These are phyloP conservation scores for Symmetrospora coprosmae DNA, from an alignment of 768 basidiomycete species.

Conservation along the genomic window DNA sequence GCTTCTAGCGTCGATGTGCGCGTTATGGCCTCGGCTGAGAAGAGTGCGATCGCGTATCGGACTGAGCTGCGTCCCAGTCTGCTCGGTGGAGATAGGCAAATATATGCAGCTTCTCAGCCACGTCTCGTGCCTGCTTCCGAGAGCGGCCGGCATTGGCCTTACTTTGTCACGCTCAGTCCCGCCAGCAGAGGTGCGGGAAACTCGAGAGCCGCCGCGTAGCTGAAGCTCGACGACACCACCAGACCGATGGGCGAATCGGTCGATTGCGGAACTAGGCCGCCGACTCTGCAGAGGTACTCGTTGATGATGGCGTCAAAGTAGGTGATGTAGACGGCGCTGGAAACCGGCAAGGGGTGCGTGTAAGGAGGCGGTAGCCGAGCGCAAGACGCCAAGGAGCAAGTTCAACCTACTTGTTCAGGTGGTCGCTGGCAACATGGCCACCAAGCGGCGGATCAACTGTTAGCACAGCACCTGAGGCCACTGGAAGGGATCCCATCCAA, in stretches of 20 bases:
- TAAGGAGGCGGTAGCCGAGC: background rate
- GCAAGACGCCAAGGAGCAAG: too few species aligned
- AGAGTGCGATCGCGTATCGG: slow-evolving; percentile 65
- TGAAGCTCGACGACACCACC: slow-evolving; percentile 62
- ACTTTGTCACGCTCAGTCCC: slow-evolving; percentile 51
- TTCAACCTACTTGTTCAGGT: background rate
- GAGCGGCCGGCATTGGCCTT: too few species aligned
- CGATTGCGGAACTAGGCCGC: slow-evolving; percentile 45
- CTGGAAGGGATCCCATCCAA: too few species aligned
- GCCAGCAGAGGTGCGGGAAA: slow-evolving; percentile 60
- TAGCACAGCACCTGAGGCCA: too few species aligned
- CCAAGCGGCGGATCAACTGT: background rate
- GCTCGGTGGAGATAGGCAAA: background rate
- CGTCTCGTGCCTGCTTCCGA: too few species aligned
- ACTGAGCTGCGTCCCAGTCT: slow-evolving; percentile 58
- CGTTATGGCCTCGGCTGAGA: slow-evolving; percentile 42
- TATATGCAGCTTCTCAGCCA: background rate
- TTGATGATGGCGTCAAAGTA: slow-evolving; percentile 71
- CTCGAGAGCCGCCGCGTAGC: slow-evolving; percentile 57
- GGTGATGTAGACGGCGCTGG: slow-evolving; percentile 63
- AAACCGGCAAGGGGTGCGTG: background rate
- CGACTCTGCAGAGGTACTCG: slow-evolving; percentile 56
- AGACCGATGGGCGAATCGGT: slow-evolving; percentile 51
- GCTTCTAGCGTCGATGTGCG: slow-evolving; percentile 38
- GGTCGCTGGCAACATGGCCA: background rate